Evolutionary conservation across 805 yeast genomes (phyloP), one percentile per base, ranked within the genome.

Genomic region (Cyberlindnera maclurae): DNA sequence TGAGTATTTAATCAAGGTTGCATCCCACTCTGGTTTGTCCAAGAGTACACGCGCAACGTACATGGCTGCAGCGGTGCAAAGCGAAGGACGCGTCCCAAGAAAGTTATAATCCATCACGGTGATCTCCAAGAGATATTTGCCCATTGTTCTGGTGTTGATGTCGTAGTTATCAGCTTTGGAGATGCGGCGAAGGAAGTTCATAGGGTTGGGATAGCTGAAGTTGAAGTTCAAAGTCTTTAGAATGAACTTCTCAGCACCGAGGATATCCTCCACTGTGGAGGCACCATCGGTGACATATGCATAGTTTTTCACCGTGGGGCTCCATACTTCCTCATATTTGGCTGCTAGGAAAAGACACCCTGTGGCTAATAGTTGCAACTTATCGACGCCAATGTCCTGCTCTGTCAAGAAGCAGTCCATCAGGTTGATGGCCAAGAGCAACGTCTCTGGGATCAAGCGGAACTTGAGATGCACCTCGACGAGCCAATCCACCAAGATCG

Each of bases 81-180:
- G 66, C 13, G 95, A 82, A 8, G 96, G 95, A 46, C 75, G 71
- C 44, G 71, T 64, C 16, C 82, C 81, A 50, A 87, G 74, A 51
- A 88, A 83, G 52, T 71, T 73, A 54, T 81, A 79, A 55, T 84
- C 95, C 43, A 87, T 77, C 28, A 80, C 69, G 20, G 88, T 71
- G 35, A 83, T 76, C 56, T 89, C 96, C 42, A 89, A 60, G 36
- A 89, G 63, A 59, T 84, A 87, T 58, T 88, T 88, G 20, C 93
- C 96, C 45, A 85, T 67, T 7, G 94, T 83, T 61, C 96, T 75
- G 31, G 88, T 75, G 54, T 78, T 82, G 38, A 82, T 78, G 58
- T 87, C 93, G 60, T 87, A 88, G 54, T 82, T 85, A 60, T 88
- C 96, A 33, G 95, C 95, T 55, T 84, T 86, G 28, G 95, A 84